Evolutionary conservation across 2,329 filamentous ascomycete genomes (phyloP).

Genomic region (Claviceps sp.): DNA sequence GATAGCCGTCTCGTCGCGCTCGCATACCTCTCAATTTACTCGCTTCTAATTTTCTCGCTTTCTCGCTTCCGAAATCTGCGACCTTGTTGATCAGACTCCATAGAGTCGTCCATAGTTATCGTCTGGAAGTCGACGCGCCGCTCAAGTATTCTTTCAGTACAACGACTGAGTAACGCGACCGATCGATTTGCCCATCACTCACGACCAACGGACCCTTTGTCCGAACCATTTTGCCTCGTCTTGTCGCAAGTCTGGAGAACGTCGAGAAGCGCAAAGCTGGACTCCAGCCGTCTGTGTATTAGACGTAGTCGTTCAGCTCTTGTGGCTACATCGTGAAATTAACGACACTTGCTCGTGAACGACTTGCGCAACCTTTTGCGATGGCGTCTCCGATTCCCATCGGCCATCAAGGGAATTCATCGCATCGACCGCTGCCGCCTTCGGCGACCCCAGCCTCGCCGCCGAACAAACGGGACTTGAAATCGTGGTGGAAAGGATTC

Average conservation of each 20-base stretch:
- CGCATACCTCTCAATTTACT: not conserved
- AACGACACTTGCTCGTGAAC: not conserved
- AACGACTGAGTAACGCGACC: not conserved
- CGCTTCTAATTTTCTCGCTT: too few relatives aligned
- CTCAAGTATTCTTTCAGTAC: not conserved
- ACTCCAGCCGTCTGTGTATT: not conserved
- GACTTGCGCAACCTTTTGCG: constrained; percentile 4
- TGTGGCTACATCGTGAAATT: not conserved
- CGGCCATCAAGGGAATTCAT: constrained; percentile 19
- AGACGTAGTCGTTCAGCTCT: not conserved
- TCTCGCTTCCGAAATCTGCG: not conserved
- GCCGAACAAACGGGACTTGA: constrained; percentile 74
- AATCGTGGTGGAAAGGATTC: constrained; percentile 97
- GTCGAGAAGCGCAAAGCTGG: constrained; percentile 2
- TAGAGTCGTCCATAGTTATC: not conserved
- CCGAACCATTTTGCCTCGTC: not conserved
- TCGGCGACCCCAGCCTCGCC: constrained; percentile 45
- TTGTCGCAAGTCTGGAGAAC: constrained; percentile 1
- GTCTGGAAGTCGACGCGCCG: not conserved
- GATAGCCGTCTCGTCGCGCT: not conserved
- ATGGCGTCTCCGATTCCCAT: constrained; percentile 25
- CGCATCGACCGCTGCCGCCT: constrained; percentile 12
- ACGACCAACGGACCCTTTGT: not conserved
- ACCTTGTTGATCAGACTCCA: not conserved
- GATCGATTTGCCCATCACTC: not conserved